phyloP scores from a whole-genome alignment of 371 early-diverging fungal genomes.

The Conidiobolus incongruus region DNA sequence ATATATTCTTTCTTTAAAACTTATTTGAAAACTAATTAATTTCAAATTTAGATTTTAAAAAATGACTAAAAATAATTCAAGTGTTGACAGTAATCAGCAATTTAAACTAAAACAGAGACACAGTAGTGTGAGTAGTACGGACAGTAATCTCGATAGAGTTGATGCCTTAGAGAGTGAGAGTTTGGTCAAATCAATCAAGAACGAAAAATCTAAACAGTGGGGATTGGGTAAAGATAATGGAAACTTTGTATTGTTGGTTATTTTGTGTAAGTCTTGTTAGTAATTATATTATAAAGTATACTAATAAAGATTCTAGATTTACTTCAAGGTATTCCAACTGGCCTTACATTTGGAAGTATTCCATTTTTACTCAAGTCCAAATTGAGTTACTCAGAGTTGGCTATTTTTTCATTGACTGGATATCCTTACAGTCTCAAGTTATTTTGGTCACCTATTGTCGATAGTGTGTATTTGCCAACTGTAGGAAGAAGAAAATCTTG shows the following conservation, averaged over 20 bases:
- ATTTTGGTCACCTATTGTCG: slow-evolving; percentile 92
- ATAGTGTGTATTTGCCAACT: slow-evolving; percentile 50
- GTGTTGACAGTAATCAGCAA: no score
- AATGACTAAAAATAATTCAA: no score
- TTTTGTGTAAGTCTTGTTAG: slow-evolving; percentile 26
- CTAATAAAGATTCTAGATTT: slow-evolving; percentile 25
- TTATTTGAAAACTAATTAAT: no score
- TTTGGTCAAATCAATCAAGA: no score
- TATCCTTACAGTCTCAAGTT: slow-evolving; percentile 88
- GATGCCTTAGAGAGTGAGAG: no score
- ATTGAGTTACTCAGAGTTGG: slow-evolving; percentile 75
- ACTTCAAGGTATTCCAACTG: slow-evolving; percentile 86
- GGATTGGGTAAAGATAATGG: slow-evolving; percentile 32
- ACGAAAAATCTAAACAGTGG: no score
- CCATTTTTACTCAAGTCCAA: slow-evolving; percentile 83
- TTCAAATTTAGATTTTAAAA: no score
- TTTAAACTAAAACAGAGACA: no score
- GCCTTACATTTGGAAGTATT: slow-evolving; percentile 73
- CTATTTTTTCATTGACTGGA: slow-evolving; percentile 73
- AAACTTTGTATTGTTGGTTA: slow-evolving; percentile 36
- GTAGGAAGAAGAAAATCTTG: slow-evolving; percentile 88
- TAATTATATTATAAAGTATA: background rate
- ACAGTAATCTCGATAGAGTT: no score
- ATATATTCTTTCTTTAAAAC: no score
- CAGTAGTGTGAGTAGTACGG: no score